phyloP scores from a whole-genome alignment of 2,329 filamentous ascomycete species.

The Xylariaceae sp. region DNA sequence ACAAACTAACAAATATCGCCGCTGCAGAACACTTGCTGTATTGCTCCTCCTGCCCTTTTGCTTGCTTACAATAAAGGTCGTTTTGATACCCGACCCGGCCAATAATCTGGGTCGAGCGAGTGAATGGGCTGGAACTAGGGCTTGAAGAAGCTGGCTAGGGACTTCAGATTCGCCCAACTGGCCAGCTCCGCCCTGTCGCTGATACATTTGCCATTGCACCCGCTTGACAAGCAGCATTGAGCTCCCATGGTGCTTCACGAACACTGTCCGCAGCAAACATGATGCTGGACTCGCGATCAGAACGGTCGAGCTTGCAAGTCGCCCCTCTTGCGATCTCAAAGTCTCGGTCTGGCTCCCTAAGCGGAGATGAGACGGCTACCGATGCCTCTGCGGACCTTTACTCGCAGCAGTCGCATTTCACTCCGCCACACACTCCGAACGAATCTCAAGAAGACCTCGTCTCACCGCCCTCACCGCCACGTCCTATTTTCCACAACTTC shows the following conservation, averaged over 20 bases:
- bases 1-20: constrained; percentile 22
- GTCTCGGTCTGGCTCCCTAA: constrained; percentile 29
- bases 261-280: constrained; percentile 37
- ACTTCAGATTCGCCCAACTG: constrained; percentile 4
- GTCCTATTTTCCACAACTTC: constrained; percentile 85
- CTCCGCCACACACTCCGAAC: constrained; percentile 72
- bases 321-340: constrained; percentile 56
- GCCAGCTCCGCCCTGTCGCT: constrained; percentile 6
- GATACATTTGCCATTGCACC: constrained; percentile 20
- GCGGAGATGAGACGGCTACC: constrained; percentile 24
- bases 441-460: constrained; percentile 58
- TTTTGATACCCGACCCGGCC: too few species aligned
- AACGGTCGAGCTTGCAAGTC: constrained; percentile 58
- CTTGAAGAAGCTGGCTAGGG: constrained; percentile 4
- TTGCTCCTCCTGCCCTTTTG: too few species aligned
- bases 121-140: constrained; percentile 1
- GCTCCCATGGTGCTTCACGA: constrained; percentile 37
- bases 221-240: constrained; percentile 15
- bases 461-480: constrained; percentile 39
- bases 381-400: constrained; percentile 38
- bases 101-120: constrained; percentile 2
- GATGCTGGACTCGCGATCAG: constrained; percentile 45
- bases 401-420: constrained; percentile 60
- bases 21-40: constrained; percentile 9
- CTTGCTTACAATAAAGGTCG: too few species aligned